Conservation (phyloP, 257 asterid species). For the Prunella vulgaris region DNA sequence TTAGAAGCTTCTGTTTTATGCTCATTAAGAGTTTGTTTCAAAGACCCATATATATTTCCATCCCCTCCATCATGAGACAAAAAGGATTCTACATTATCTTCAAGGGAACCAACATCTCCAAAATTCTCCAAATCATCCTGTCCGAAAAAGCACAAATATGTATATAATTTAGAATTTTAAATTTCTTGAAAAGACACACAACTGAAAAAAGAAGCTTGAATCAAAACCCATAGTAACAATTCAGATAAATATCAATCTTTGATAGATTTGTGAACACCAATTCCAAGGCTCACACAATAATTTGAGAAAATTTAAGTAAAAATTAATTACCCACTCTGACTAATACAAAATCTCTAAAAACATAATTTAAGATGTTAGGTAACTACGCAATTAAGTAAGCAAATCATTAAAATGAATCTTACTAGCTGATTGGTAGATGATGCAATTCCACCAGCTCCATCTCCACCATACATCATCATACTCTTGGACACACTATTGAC, state of each 20-base stretch:
- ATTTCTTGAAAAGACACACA: constrained; percentile 4
- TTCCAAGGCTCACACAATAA: background rate
- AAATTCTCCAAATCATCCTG: constrained; percentile 96
- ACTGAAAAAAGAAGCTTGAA: background rate
- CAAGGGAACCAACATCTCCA: constrained; percentile 82
- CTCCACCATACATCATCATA: constrained; percentile 77
- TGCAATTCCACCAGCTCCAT: constrained; percentile 86
- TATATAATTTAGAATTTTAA: background rate
- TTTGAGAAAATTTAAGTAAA: background rate
- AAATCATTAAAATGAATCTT: constrained; percentile 23
- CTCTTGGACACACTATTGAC: constrained; percentile 67
- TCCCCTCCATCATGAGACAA: constrained; percentile 88
- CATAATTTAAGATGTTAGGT: background rate
- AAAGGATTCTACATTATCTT: constrained; percentile 91
- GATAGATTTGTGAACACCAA: background rate
- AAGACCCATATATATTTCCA: constrained; percentile 72
- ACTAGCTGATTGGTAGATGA: constrained; percentile 92
- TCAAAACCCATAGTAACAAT: background rate
- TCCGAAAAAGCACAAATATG: constrained; percentile 16
- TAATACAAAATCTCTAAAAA: background rate
- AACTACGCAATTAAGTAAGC: background rate
- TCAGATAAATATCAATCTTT: constrained; percentile 1
- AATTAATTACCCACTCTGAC: background rate
- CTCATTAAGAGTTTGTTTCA: constrained; percentile 55
- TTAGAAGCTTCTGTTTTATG: constrained; percentile 72